A percentile compares a stretch with the other conserved stretches of the same genome.
Evolutionary conservation across 192 early-diverging fungal species (phyloP).

Genomic region (Backusella luteola): DNA sequence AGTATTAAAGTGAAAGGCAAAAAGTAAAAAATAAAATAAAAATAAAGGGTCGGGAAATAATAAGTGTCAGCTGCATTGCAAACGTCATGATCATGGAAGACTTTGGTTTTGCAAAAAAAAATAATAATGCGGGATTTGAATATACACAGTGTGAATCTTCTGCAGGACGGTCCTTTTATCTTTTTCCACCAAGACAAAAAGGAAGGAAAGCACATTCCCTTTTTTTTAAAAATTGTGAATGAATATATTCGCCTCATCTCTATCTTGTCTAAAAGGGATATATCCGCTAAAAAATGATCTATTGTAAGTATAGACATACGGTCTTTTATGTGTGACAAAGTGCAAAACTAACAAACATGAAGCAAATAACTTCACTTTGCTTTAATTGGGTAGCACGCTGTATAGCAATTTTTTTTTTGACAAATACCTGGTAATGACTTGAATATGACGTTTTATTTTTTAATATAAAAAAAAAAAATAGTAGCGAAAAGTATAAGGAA

Average conservation of each 20-base stretch:
- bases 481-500: too few relatives aligned
- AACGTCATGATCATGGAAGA: background rate
- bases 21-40: background rate
- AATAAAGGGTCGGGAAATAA: background rate
- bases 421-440: background rate
- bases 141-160: background rate
- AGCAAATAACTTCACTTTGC: background rate
- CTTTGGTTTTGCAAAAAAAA: background rate
- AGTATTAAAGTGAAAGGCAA: background rate
- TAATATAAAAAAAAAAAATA: background rate
- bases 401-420: too few relatives aligned
- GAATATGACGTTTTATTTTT: background rate
- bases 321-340: background rate
- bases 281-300: background rate
- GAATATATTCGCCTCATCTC: too few relatives aligned
- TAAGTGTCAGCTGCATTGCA: conserved; percentile 2
- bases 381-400: too few relatives aligned
- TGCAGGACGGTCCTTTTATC: background rate
- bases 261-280: too few relatives aligned
- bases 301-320: background rate
- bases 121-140: background rate
- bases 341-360: background rate
- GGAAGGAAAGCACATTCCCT: too few relatives aligned
- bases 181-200: too few relatives aligned
- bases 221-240: too few relatives aligned